A percentile compares a stretch with the other conserved stretches of the same genome.
phyloP scores from a whole-genome alignment of 164 flowering plant species.

The Aristolochia californica region DNA sequence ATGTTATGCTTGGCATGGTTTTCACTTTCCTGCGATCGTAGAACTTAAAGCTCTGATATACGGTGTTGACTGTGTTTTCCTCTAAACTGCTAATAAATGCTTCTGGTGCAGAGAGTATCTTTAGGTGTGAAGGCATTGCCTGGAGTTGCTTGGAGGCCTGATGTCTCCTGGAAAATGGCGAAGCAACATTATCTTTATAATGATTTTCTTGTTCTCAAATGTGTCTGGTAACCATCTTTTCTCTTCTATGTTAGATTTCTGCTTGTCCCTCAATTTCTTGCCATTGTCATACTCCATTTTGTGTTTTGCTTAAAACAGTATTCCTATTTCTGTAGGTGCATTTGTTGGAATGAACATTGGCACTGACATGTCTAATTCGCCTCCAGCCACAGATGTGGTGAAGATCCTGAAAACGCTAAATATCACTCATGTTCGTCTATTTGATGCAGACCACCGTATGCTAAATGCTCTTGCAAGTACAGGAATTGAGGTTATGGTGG shows the following conservation, averaged over 20 bases:
- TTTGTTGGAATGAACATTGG: conserved; percentile 69
- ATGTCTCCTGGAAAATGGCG: conserved; percentile 34
- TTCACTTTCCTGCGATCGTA: too few relatives aligned
- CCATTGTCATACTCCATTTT: background rate
- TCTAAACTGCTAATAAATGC: too few relatives aligned
- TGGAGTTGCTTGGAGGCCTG: conserved; percentile 13
- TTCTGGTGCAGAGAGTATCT: too few relatives aligned
- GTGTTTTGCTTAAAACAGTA: background rate
- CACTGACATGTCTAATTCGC: conserved; percentile 38
- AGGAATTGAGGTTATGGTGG: conserved; percentile 70
- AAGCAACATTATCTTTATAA: conserved; percentile 22
- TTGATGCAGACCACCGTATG: conserved; percentile 52
- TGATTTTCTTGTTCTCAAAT: conserved; percentile 15
- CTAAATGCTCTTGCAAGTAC: conserved; percentile 52
- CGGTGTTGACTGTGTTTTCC: too few relatives aligned
- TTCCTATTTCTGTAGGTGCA: conserved; percentile 31
- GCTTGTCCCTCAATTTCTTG: background rate
- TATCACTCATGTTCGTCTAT: conserved; percentile 65
- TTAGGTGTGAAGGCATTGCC: background rate
- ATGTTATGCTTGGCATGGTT: too few relatives aligned
- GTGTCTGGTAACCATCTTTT: conserved; percentile 26
- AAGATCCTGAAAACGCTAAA: conserved; percentile 41
- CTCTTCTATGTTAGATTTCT: background rate
- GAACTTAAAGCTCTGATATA: too few relatives aligned
- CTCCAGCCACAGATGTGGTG: conserved; percentile 43